Conservation (phyloP, 768 basidiomycete species). For the Agaricus bisporus region DNA sequence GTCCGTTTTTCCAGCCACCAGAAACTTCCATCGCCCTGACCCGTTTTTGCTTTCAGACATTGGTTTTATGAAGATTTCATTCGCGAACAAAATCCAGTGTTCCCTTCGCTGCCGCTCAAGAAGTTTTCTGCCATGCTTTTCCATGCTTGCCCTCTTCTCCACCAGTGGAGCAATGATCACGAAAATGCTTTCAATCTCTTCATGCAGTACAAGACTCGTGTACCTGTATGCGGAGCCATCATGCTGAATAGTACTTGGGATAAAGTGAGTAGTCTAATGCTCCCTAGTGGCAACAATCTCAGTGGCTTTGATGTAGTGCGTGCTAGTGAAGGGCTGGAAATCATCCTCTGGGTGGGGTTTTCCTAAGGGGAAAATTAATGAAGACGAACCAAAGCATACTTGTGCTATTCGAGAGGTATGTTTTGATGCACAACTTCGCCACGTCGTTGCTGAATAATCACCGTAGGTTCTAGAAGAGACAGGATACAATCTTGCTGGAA, state of each 20-base stretch:
- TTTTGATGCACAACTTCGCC: slow-evolving; percentile 2
- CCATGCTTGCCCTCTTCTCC: slow-evolving; percentile 74
- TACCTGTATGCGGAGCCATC: slow-evolving; percentile 97
- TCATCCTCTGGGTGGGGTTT: slow-evolving; percentile 98
- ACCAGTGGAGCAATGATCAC: slow-evolving; percentile 79
- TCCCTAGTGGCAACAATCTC: not conserved
- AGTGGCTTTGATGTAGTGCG: slow-evolving; percentile 48
- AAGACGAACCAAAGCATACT: slow-evolving; percentile 73
- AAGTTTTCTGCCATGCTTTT: slow-evolving; percentile 92
- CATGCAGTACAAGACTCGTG: slow-evolving; percentile 93
- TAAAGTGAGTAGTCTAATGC: slow-evolving; percentile 50
- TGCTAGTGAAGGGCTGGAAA: slow-evolving; percentile 99
- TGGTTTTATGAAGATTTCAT: slow-evolving; percentile 99
- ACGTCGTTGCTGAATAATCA: slow-evolving; percentile 10
- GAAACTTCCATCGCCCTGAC: slow-evolving; percentile 7
- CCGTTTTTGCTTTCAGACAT: slow-evolving; percentile 51
- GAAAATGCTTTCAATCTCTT: slow-evolving; percentile 84
- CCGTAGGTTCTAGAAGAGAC: slow-evolving; percentile 94
- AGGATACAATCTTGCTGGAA: slow-evolving; percentile 79
- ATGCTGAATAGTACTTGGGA: slow-evolving; percentile 90
- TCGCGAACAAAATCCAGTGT: slow-evolving; percentile 80
- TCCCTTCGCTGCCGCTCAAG: slow-evolving; percentile 86
- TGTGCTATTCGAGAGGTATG: slow-evolving; percentile 92
- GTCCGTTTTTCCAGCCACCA: slow-evolving; percentile 41
- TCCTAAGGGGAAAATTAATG: slow-evolving; percentile 99